phyloP scores from a whole-genome alignment of 2,329 filamentous ascomycete species.

The Cryphonectria carpinicola region DNA sequence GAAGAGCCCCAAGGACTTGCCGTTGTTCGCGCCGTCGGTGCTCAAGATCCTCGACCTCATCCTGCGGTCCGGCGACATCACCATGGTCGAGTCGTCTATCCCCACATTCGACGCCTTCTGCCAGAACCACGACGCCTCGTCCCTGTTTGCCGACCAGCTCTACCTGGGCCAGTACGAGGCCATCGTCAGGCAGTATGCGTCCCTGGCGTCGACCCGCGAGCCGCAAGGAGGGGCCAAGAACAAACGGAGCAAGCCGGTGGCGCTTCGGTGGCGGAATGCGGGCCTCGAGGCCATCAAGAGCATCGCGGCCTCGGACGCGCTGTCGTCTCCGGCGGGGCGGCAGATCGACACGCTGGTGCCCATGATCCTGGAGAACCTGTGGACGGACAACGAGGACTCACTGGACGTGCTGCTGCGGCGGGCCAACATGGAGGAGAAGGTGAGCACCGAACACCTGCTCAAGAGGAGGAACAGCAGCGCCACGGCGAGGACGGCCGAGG shows the following conservation, averaged over 20 bases:
- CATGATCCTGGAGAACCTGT: slow-evolving; percentile 84
- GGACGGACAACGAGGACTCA: slow-evolving; percentile 72
- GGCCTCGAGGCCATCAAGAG: slow-evolving; percentile 80
- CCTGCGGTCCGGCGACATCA: slow-evolving; percentile 83
- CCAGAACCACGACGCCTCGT: slow-evolving; percentile 82
- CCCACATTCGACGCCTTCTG: slow-evolving; percentile 88
- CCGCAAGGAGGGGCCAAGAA: slow-evolving; percentile 49
- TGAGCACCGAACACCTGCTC: slow-evolving; percentile 64
- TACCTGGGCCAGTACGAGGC: slow-evolving; percentile 83
- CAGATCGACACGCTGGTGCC: slow-evolving; percentile 82
- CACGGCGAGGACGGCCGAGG: slow-evolving; percentile 74
- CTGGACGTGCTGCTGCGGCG: slow-evolving; percentile 70
- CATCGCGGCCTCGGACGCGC: slow-evolving; percentile 77
- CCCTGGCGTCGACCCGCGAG: slow-evolving; percentile 71
- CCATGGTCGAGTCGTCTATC: slow-evolving; percentile 89
- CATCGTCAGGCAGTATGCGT: slow-evolving; percentile 78
- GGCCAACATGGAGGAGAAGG: slow-evolving; percentile 69
- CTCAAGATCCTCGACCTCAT: slow-evolving; percentile 84
- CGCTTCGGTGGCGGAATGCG: slow-evolving; percentile 76
- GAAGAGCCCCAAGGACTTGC: slow-evolving; percentile 87
- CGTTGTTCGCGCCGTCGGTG: slow-evolving; percentile 83
- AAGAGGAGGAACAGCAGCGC: slow-evolving; percentile 77
- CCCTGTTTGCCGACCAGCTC: slow-evolving; percentile 81
- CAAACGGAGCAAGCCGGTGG: slow-evolving; percentile 69
- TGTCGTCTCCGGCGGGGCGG: slow-evolving; percentile 74